These are phyloP conservation scores for Furcasterigmium furcatum DNA, from an alignment of 2,329 filamentous ascomycete species.

Conservation along the genomic window DNA sequence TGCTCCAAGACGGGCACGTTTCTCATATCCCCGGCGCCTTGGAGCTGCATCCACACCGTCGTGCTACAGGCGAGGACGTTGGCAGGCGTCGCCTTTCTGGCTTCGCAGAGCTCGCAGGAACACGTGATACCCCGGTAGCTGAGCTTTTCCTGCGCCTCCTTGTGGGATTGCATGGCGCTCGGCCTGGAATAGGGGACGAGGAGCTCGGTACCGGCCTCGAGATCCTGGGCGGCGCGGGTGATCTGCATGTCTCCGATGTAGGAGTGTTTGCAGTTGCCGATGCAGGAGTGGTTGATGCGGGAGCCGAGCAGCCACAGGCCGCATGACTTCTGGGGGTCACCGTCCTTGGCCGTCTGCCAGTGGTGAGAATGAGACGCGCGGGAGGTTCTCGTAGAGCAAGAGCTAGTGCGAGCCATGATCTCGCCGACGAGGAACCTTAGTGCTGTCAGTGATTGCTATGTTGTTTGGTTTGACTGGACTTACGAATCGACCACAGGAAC, in stretches of 20 bases:
- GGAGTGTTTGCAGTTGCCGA: constrained; percentile 37
- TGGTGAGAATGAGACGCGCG: constrained; percentile 2
- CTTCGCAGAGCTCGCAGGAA: constrained; percentile 32
- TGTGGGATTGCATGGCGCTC: constrained; percentile 14
- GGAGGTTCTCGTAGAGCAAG: constrained; percentile 26
- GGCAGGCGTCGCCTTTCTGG: constrained; percentile 15
- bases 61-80: constrained; percentile 1
- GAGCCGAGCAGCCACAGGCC: constrained; percentile 48
- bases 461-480: constrained; percentile 19
- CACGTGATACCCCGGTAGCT: constrained; percentile 38
- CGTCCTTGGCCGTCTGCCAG: neutral
- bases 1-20: too few species aligned
- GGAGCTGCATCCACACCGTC: neutral
- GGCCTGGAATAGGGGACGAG: constrained; percentile 31
- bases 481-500: constrained; percentile 41
- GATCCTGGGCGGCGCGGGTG: constrained; percentile 39
- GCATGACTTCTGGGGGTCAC: constrained; percentile 14
- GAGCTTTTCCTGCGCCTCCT: constrained; percentile 25
- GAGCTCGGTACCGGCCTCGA: constrained; percentile 42
- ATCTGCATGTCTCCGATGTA: constrained; percentile 55
- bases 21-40: neutral
- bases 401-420: constrained; percentile 39
- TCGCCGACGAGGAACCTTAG: constrained; percentile 40
- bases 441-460: neutral
- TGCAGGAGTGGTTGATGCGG: constrained; percentile 50